Base-by-base conservation (phyloP, 805 yeast species). In the Nadsonia fulvescens region DNA sequence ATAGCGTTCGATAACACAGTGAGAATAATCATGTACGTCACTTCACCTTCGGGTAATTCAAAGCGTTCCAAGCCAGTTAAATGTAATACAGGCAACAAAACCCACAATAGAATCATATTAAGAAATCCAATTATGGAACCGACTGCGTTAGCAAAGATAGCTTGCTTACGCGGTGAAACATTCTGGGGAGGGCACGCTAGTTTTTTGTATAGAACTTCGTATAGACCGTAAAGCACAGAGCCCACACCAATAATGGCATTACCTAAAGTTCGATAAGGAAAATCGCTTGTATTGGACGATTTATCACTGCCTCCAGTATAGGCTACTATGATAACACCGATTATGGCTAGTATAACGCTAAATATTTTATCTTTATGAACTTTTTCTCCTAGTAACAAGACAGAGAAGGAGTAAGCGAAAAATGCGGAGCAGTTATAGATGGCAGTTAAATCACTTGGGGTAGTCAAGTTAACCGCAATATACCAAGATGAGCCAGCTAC, bases 371-470 rank as follows among this genome's bases (percentile, higher is more conserved):
- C 40, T 56, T 66, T 56, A 3, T 71, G 63, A 39, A 78, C 66
- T 24, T 49, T 53, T 40, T 81, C 93, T 17, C 64, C 53, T 26
- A 81, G 54, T 12, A 81, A 47, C 1, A 82, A 77, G 14, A 81
- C 70, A 3, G 91, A 79, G 49, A 81, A 79, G 9, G 77, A 64
- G 42, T 81, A 72, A 0, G 93, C 93, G 4, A 83, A 73, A 46
- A 81, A 81, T 0, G 93, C 91, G 9, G 86, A 72, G 44, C 89
- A 78, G 52, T 81, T 79, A 52, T 79, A 81, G 33, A 79, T 79
- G 3, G 93, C 93, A 2, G 93, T 81, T 18, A 81, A 74, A 40
- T 81, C 93, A 3, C 79, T 61, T 1, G 91, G 79, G 15, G 82
- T 74, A 1, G 92, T 70, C 42, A 76, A 50, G 15, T 70, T 59